Conservation (phyloP, 805 yeast genomes). For the Candida takata region DNA sequence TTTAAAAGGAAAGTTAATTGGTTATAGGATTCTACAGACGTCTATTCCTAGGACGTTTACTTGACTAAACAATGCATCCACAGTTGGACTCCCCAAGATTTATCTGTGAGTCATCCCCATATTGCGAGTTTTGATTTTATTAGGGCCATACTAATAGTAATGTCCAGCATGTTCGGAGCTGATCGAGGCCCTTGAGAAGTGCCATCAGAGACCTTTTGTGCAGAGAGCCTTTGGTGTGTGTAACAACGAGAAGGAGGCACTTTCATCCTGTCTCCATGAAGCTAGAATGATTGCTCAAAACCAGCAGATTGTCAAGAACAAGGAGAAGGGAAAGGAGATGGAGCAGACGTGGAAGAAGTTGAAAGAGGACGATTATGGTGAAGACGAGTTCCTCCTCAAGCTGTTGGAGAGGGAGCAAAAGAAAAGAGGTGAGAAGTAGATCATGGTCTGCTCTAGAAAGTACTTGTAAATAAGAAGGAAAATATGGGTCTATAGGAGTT, state of each 20-base stretch:
- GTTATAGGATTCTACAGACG: too few species aligned
- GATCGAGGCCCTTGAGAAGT: conserved; percentile 82
- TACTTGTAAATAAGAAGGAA: too few species aligned
- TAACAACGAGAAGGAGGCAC: conserved; percentile 74
- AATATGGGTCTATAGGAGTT: too few species aligned
- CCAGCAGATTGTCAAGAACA: conserved; percentile 42
- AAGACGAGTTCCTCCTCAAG: conserved; percentile 60
- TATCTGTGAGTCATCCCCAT: conserved; percentile 28
- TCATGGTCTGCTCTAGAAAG: too few species aligned
- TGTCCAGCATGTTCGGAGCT: conserved; percentile 62
- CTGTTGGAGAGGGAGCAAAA: conserved; percentile 50
- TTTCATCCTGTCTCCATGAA: conserved; percentile 71
- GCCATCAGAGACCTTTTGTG: conserved; percentile 67
- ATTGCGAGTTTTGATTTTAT: neutral
- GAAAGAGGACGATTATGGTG: conserved; percentile 78
- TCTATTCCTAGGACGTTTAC: too few species aligned
- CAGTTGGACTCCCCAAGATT: conserved; percentile 44
- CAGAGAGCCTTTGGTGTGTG: conserved; percentile 76
- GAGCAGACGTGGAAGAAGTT: conserved; percentile 52
- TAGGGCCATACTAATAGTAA: neutral
- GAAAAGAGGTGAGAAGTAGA: conserved; percentile 21
- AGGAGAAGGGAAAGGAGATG: conserved; percentile 47
- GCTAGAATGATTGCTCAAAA: conserved; percentile 62
- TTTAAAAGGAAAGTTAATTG: too few species aligned
- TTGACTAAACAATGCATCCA: conserved; percentile 38